Base-by-base conservation (phyloP, 1,284 basidiomycete genomes). In the Chiua sp. region DNA sequence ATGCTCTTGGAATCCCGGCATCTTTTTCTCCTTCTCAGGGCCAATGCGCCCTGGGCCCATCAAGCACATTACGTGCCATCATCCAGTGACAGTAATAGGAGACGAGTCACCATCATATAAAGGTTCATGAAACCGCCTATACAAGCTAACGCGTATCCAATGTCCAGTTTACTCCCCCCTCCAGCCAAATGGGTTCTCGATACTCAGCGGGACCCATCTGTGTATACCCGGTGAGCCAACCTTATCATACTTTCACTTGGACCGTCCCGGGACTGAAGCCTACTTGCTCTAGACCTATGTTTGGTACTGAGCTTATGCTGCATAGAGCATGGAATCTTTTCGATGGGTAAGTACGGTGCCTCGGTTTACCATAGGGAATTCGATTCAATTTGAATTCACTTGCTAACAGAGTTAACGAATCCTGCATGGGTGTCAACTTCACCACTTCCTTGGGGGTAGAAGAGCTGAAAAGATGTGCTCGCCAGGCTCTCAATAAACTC, bases 401-500 rank as follows among this genome's bases (percentile, higher is more conserved):
- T 7, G 8, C 10, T 22, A 7, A 44, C 42, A 44, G 42, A 22
- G 33, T 39, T 48, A 56, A 54, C 15, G 58, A 67, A 47, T 48
- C 55, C 18, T 66, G 66, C 50, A 26, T 68, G 4, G 63, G 68
- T 15, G 2, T 58, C 57, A 56, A 66, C n/a, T 67, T 68, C 32
- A 61, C 32, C 18, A 61, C 60, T 46, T 44, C 55, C 0, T 23
- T 64, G 15, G 18, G n/a, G 6, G 13, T 28, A 20, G 61, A 66
- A 39, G 60, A 61, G 1, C 47, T 70, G 4, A 55, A 48, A 39
- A 23, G 22, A 26, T 61, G 66, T 28, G 48, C 59, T 23, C 66
- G 64, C 15, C 26, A 7, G 28, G 66, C 66, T 11, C 60, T 70
- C 32, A 37, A 68, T n/a, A 68, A 67, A 55, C 66, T 67, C 32